Conservation (phyloP, 2,329 filamentous ascomycete species). For the Cadophora gregata region DNA sequence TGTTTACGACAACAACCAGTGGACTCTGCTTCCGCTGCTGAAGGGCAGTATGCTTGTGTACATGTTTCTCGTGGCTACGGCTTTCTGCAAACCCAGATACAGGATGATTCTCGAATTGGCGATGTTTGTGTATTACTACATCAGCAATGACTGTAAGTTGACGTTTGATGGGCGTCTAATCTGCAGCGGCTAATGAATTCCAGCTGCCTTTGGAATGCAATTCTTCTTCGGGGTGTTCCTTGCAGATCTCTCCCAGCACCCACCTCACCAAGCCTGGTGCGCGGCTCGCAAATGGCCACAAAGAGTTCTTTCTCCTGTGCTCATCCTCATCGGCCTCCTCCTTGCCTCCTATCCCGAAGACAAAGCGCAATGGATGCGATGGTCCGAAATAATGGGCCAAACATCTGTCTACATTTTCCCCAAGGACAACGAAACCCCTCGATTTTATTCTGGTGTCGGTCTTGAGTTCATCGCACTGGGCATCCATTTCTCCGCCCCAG, state of each 20-base stretch:
- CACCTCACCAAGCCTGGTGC: conserved; percentile 55
- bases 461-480: conserved; percentile 56
- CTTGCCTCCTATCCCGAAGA: conserved; percentile 66
- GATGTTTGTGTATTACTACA: conserved; percentile 56
- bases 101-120: conserved; percentile 54
- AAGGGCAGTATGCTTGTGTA: conserved; percentile 62
- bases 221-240: conserved; percentile 68
- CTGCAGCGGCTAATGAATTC: conserved; percentile 19
- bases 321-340: conserved; percentile 59
- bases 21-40: conserved; percentile 61
- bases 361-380: conserved; percentile 57
- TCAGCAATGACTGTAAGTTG: conserved; percentile 41
- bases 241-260: conserved; percentile 61
- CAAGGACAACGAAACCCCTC: conserved; percentile 54
- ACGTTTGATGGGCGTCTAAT: neutral
- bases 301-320: conserved; percentile 53
- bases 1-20: conserved; percentile 62
- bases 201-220: conserved; percentile 59
- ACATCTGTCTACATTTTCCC: conserved; percentile 54
- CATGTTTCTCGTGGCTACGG: conserved; percentile 57
- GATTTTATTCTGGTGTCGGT: conserved; percentile 56
- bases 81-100: conserved; percentile 55
- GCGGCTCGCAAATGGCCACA: conserved; percentile 50
- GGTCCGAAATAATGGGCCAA: conserved; percentile 55
- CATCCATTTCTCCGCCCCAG: conserved; percentile 57